These are phyloP conservation scores for Phytophthora aleatoria DNA, from an alignment of 352 stramenopile genomes.

Conservation along the genomic window DNA sequence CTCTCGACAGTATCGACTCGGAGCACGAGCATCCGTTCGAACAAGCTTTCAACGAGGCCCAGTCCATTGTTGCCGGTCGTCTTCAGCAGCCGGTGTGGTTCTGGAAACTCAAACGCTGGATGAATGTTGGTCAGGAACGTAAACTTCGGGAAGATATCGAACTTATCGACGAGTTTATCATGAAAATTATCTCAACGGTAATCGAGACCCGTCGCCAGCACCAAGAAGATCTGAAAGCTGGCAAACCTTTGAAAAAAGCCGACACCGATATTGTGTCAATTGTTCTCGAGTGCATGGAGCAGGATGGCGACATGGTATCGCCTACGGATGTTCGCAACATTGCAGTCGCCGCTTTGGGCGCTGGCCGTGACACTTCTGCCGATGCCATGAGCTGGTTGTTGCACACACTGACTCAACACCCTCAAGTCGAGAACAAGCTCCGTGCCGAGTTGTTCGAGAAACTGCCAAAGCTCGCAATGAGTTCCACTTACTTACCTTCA, in stretches of 20 bases:
- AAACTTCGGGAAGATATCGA: constrained; percentile 33
- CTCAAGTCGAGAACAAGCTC: constrained; percentile 44
- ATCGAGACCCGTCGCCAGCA: constrained; percentile 31
- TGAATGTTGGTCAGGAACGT: constrained; percentile 45
- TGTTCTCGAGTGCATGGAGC: constrained; percentile 36
- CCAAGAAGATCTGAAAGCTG: constrained; percentile 18
- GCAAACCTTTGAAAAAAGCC: constrained; percentile 3
- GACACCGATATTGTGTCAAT: constrained; percentile 41
- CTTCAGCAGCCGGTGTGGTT: constrained; percentile 37
- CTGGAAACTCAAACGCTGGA: constrained; percentile 52
- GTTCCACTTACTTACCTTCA: constrained; percentile 34
- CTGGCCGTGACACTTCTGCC: constrained; percentile 66
- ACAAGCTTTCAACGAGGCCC: constrained; percentile 39
- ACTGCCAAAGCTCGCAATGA: constrained; percentile 36
- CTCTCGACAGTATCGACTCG: constrained; percentile 41
- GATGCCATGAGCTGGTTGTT: constrained; percentile 68
- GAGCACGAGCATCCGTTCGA: constrained; percentile 49
- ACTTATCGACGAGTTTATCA: constrained; percentile 43
- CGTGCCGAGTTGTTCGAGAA: constrained; percentile 49
- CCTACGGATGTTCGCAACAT: constrained; percentile 63
- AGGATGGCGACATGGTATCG: constrained; percentile 29
- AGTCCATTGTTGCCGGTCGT: constrained; percentile 37
- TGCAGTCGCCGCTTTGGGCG: constrained; percentile 65
- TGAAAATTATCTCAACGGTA: constrained; percentile 39
- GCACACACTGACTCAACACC: constrained; percentile 61